phyloP scores from a whole-genome alignment of 2,329 filamentous ascomycete genomes.

The Teratosphaeria destructans region DNA sequence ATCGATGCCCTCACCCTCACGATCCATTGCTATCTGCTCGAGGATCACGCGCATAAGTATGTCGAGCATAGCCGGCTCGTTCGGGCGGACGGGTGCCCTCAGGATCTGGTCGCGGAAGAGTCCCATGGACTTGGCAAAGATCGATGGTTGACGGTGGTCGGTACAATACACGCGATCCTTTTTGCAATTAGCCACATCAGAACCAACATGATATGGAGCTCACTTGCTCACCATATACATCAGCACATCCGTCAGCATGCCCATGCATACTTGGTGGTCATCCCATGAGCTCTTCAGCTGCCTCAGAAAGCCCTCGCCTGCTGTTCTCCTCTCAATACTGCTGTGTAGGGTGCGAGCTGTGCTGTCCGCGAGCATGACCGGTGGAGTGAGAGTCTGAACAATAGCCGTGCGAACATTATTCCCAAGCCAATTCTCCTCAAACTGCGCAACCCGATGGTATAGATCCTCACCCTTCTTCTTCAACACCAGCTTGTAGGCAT shows the following conservation, averaged over 20 bases:
- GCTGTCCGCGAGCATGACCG: constrained; percentile 43
- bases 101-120: constrained; percentile 83
- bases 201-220: background rate
- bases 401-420: constrained; percentile 63
- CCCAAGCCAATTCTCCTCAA: constrained; percentile 74
- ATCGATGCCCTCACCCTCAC: constrained; percentile 81
- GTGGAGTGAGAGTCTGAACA: constrained; percentile 57
- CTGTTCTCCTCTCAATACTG: constrained; percentile 66
- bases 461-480: constrained; percentile 75
- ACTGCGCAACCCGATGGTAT: constrained; percentile 68
- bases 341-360: constrained; percentile 38
- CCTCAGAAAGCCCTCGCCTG: constrained; percentile 73
- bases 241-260: constrained; percentile 90
- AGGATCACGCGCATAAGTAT: constrained; percentile 74
- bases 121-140: constrained; percentile 75
- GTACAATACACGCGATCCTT: constrained; percentile 71
- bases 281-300: constrained; percentile 72
- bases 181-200: constrained; percentile 13
- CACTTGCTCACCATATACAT: constrained; percentile 67
- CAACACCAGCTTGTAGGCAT: constrained; percentile 85
- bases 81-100: constrained; percentile 43
- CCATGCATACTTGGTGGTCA: constrained; percentile 85
- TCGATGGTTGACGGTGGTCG: constrained; percentile 63
- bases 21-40: constrained; percentile 85
- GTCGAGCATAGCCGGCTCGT: constrained; percentile 49